Evolutionary conservation across 2,329 filamentous ascomycete genomes (phyloP), one percentile per base, ranked within the genome.

Genomic region (Trichoderma asperellum): DNA sequence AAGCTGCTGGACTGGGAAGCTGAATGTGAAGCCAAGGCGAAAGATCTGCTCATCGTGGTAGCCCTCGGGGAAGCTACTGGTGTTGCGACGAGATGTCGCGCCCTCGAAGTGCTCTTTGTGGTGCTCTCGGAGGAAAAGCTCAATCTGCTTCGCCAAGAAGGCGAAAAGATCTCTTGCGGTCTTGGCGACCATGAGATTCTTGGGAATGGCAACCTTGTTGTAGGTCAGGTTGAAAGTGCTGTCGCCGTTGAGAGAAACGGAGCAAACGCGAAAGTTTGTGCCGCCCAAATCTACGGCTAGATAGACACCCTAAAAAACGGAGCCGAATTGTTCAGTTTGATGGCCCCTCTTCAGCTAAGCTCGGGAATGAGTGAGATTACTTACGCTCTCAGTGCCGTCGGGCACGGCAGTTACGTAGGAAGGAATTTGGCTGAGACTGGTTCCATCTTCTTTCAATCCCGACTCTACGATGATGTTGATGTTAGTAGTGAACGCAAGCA

Each of bases 181-280:
- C 80, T 94, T 90, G 59, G 94, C 93, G 40, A 92, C 87, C 96
- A 98, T 98, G 77, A 98, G 85, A 73, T 95, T 88, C 73, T 89
- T 91, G 8, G 96, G 96, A 69, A 99, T 96, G 71, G 94, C 88
- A 69, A 96, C 92, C 83, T 98, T 98, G 81, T 89, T 93, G 83
- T 93, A 96, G 65, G 92, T 96, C 75, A 98, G 88, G 80, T 92
- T 93, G 85, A 97, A 98, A 69, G 94, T 97, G 75, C 91, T 94
- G 83, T 98, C 93, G 77, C 96, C 96, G 78, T 97, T 94, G 71
- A 99, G 86, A 75, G 92, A 88, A 76, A 99, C 92, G 55, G 95
- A 97, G 84, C 96, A 99, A 76, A 99, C 96, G 75, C 96, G 92
- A 82, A 98, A 97, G 83, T 99, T 99, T 73, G 96, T 99, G 75